Base-by-base conservation (phyloP, 2,329 filamentous ascomycete species). In the Acephala macrosclerotiorum region DNA sequence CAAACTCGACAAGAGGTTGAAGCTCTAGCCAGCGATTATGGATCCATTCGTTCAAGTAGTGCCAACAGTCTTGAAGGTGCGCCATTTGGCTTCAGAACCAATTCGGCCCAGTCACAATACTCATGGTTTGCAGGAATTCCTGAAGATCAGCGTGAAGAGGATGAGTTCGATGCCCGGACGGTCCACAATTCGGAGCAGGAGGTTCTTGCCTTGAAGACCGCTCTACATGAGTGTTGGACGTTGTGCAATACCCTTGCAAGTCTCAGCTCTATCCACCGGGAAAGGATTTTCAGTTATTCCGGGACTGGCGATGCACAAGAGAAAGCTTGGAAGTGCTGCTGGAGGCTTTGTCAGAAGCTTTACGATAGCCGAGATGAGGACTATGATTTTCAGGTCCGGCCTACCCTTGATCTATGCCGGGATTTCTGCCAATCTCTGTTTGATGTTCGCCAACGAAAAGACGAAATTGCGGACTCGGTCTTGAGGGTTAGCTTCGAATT, bases 351-450 rank as follows among this genome's bases (percentile, higher is more conserved):
- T 75, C 93, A 97, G 76, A 91, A 91, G 65, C 85, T 98, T 2
- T 97, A 97, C 76, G 88, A 94, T 67, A 93, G 90, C 70, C 86
- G 90, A 60, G 89, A 95, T 63, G 90, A 94, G 69, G 85, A 90
- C 61, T 83, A 88, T 36, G 86, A 89, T 60, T 86, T 87, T 36
- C 89, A 91, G 67, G 88, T 94, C 51, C 85, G 87, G 64, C 87
- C 89, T 22, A 96, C 93, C 1, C 81, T 97, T 42, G 94, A 97
- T 76, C 82, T 97, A 4, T 97, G 94, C 77, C 89, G 94, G 25
- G 93, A 97, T 70, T 97, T 98, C 75, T 97, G 94, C 73, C 94
- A 97, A 78, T 87, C 93, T 0, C 82, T 97, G 12, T 98, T 97
- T 74, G 94, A 97, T 75, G 89, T 95, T 20, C 86, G 94, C 45